Evolutionary conservation across 2,329 filamentous ascomycete genomes (phyloP).

Genomic region (Tolypocladium inflatum): DNA sequence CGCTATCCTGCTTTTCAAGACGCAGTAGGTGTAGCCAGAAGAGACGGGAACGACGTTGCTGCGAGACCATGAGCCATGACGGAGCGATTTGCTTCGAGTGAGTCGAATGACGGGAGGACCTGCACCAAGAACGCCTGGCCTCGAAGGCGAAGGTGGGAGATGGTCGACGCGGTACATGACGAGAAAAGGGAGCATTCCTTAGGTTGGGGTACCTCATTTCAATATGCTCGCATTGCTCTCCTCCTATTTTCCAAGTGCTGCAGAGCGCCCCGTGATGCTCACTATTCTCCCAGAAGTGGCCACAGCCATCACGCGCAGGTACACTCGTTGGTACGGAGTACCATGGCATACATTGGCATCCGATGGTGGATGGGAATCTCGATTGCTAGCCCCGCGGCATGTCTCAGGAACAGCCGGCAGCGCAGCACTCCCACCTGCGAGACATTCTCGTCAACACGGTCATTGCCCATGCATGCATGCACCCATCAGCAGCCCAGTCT

Average conservation of each 20-base stretch:
- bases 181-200: background rate
- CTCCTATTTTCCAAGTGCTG: background rate
- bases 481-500: background rate
- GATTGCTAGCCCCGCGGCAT: background rate
- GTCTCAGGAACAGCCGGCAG: conserved; percentile 1
- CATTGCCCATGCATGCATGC: background rate
- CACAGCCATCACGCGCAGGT: background rate
- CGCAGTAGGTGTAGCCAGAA: conserved; percentile 52
- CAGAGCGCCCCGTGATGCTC: background rate
- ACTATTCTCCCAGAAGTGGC: background rate
- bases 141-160: background rate
- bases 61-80: background rate
- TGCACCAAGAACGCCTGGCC: background rate
- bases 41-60: background rate
- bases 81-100: background rate
- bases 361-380: background rate
- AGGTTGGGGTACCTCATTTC: background rate
- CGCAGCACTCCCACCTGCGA: background rate
- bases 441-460: background rate
- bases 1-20: conserved; percentile 98
- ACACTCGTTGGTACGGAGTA: background rate
- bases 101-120: background rate
- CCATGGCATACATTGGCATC: background rate
- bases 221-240: background rate
- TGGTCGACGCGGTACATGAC: background rate